phyloP scores from a whole-genome alignment of 1,284 basidiomycete genomes.

The Lignosus rhinocerotis region DNA sequence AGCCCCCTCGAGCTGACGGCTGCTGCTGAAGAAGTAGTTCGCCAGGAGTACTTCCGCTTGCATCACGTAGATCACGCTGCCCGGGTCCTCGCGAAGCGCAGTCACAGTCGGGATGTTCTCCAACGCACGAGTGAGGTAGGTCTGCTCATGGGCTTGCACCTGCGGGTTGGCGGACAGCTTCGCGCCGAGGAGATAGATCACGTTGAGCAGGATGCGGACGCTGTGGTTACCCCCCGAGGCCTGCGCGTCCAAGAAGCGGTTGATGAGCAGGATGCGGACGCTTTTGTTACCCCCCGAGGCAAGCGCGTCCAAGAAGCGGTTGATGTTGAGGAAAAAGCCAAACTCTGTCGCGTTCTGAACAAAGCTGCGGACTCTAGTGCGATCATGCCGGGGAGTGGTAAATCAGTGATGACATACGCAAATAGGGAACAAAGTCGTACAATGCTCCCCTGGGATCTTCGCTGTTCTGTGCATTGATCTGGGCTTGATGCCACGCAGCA shows the following conservation, averaged over 20 bases:
- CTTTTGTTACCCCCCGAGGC: conserved; percentile 26
- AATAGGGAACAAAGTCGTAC: conserved; percentile 16
- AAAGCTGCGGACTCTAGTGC: conserved; percentile 28
- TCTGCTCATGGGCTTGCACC: conserved; percentile 25
- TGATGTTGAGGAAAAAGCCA: conserved; percentile 44
- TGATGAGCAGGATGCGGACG: conserved; percentile 26
- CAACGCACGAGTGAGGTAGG: conserved; percentile 33
- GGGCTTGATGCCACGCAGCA: conserved; percentile 16
- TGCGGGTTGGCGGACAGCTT: conserved; percentile 25
- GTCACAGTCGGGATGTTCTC: conserved; percentile 34
- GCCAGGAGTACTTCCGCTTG: conserved; percentile 49
- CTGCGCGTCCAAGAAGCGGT: conserved; percentile 34
- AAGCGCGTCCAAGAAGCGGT: conserved; percentile 34
- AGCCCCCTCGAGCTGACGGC: conserved; percentile 42
- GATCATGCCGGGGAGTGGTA: background rate
- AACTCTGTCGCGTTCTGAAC: conserved; percentile 37
- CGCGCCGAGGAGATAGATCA: conserved; percentile 30
- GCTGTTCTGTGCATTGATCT: conserved; percentile 9
- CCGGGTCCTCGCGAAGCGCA: conserved; percentile 36
- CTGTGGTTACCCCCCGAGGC: conserved; percentile 26
- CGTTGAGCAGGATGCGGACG: conserved; percentile 27
- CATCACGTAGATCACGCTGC: conserved; percentile 41
- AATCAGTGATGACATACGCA: conserved; percentile 1
- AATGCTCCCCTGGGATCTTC: conserved; percentile 17
- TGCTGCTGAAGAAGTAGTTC: conserved; percentile 44